A percentile compares a stretch with the other conserved stretches of the same genome.
phyloP scores from a whole-genome alignment of 2,329 filamentous ascomycete species.

The Neurospora sp. region DNA sequence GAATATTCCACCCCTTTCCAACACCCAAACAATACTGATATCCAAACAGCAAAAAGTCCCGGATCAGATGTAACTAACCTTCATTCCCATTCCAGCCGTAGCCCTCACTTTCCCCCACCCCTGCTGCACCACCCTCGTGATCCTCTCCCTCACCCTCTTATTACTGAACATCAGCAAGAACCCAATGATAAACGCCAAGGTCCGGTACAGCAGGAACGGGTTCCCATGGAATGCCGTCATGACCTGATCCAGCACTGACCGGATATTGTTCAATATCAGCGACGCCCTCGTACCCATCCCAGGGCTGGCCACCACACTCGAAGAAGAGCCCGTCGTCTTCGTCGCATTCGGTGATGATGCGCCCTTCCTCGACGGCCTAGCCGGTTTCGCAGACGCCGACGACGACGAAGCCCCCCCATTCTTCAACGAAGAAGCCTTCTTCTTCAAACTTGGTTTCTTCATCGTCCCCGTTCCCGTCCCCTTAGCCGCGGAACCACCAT shows the following conservation, averaged over 20 bases:
- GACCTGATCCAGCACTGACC: conserved; percentile 41
- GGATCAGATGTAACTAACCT: conserved; percentile 84
- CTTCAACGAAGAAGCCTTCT: conserved; percentile 1
- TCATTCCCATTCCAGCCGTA: conserved; percentile 92
- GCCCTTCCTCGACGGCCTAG: conserved; percentile 50
- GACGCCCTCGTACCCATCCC: conserved; percentile 39
- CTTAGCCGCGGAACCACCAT: not conserved
- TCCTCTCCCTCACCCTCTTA: conserved; percentile 62
- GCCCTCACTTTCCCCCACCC: conserved; percentile 74
- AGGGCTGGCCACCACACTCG: conserved; percentile 19
- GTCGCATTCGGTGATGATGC: conserved; percentile 17
- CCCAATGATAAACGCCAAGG: conserved; percentile 70
- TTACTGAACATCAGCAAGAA: conserved; percentile 69
- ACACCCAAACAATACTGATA: not conserved
- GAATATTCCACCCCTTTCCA: not conserved
- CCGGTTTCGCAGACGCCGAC: conserved; percentile 43
- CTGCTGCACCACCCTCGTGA: conserved; percentile 57
- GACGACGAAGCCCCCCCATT: not conserved
- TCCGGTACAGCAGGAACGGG: conserved; percentile 46
- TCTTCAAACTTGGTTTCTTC: not conserved
- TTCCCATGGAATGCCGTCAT: conserved; percentile 43
- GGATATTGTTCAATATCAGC: conserved; percentile 43
- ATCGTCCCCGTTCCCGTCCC: not conserved
- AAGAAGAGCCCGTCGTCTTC: conserved; percentile 23
- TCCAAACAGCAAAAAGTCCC: conserved; percentile 1